Base-by-base conservation (phyloP, 805 yeast species). In the Suhomyces sp. region DNA sequence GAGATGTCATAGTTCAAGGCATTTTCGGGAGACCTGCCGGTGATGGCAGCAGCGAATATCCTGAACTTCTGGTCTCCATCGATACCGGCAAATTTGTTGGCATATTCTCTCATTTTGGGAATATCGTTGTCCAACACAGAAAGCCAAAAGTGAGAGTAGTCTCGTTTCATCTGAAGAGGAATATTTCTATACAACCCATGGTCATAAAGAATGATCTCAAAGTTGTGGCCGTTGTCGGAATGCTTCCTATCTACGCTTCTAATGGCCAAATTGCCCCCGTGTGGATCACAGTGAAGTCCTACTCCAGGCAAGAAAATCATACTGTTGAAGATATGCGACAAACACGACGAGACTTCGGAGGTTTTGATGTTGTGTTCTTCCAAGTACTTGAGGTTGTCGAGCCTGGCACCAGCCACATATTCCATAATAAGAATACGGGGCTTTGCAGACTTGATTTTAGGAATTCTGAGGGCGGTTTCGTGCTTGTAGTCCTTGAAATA, bases 281-380 rank as follows among this genome's bases (percentile, higher is more conserved):
- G 99, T 1, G 99, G 99, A 67, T 94, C 99, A 72, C 99, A 94
- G 67, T 94, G 99, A 44, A 94, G 81, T 0, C 93, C 90, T 22
- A 90, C 96, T 26, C 84, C 86, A 0, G 97, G 96, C 2, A 96
- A 87, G 73, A 94, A 94, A 41, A 94, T 90, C 99, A 94, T 94
- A 64, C 84, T 86, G 73, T 93, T 90, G 76, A 94, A 94, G 27
- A 90, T 85, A 61, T 93, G 97, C 0, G 97, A 84, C 38, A 94
- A 76, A 66, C 97, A 93, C 6, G 86, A 73, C 2, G 96, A 86
- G 7, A 94, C 96, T 57, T 88, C 88, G 0, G 86, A 81, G 23
- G 96, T 74, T 19, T 88, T 82, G 47, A 94, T 90, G 38, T 80
- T 62, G 64, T 90, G 76, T 2, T 71, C 64, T 53, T 83, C 84